Conservation (phyloP, 176 grass and related monocot species). For the Oryza glaberrima region DNA sequence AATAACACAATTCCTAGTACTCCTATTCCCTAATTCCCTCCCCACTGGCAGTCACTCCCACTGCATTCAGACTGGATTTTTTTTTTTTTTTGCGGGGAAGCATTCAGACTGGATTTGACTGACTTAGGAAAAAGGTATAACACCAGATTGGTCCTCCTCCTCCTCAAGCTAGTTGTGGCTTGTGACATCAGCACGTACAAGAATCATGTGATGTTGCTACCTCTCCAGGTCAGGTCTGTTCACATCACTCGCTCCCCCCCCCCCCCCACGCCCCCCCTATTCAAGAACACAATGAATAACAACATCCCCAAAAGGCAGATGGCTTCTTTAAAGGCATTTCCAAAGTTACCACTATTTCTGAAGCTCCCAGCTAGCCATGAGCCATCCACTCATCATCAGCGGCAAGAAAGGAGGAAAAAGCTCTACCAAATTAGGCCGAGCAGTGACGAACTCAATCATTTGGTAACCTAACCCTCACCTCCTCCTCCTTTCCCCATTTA, state of each 20-base stretch:
- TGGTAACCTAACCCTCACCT: conserved; percentile 34
- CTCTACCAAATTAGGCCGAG: conserved; percentile 3
- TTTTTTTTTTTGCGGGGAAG: too few relatives aligned
- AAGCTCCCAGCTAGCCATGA: neutral
- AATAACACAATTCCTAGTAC: neutral
- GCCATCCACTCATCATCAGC: neutral
- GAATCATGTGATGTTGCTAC: neutral
- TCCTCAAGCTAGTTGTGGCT: neutral
- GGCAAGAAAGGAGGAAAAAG: conserved; percentile 21
- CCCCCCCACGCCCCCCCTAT: neutral
- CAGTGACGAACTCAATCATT: conserved; percentile 43
- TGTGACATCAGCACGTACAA: conserved; percentile 36
- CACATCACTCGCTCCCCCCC: conserved; percentile 16
- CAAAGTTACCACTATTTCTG: conserved; percentile 32
- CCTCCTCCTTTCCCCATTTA: conserved; percentile 35
- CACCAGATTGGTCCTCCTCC: conserved; percentile 42
- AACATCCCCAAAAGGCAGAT: conserved; percentile 28
- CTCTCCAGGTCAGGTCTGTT: conserved; percentile 25
- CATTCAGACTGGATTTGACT: conserved; percentile 26
- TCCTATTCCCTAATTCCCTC: conserved; percentile 1
- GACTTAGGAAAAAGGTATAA: conserved; percentile 28
- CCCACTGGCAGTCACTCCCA: conserved; percentile 14
- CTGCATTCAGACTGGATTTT: conserved; percentile 27
- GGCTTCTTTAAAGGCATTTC: conserved; percentile 39
- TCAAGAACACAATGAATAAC: conserved; percentile 46